Base-by-base conservation (phyloP, 139 green algal species). In the Chlamydomonas applanata region DNA sequence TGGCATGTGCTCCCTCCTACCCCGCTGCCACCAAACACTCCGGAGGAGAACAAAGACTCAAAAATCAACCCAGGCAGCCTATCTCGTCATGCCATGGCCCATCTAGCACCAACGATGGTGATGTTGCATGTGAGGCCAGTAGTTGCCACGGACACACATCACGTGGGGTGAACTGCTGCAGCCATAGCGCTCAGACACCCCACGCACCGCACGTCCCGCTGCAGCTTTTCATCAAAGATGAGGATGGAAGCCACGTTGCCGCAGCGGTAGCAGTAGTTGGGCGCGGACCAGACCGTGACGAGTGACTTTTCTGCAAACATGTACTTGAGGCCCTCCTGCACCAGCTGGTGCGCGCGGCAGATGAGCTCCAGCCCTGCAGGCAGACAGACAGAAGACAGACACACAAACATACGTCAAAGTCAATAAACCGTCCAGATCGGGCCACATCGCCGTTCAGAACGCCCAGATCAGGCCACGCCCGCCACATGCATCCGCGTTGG, bases 181-280 rank as follows among this genome's bases (percentile, higher is more conserved):
- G n/a, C n/a, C n/a, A n/a, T n/a, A n/a, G n/a, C n/a, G n/a, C n/a
- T n/a, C n/a, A n/a, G n/a, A n/a, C n/a, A n/a, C n/a, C n/a, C 9
- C 4, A 45, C 69, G 22, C 71, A 76, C 71, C 73, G 63, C 25
- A 91, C 87, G 73, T 94, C 89, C 1, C 89, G 85, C 74, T 96
- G 88, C 69, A 99, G 84, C 14, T 95, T 83, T 13, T 93, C 88
- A 70, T 98, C 91, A 78, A 99, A 99, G 56, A 88, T 92, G 4
- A 99, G 83, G 32, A 99, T 98, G 59, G 88, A 94, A 0, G 96
- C 96, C 29, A 99, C 94, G 81, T 99, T 99, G 46, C 96, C 96
- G 76, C 96, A 99, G 33, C 96, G 88, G 82, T 99, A 99, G 89
- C 96, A 99, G 85, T 99, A 99, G 84, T 99, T 99, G 56, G 96